Base-by-base conservation (phyloP, 352 stramenopile species). In the Pythium diclinum region DNA sequence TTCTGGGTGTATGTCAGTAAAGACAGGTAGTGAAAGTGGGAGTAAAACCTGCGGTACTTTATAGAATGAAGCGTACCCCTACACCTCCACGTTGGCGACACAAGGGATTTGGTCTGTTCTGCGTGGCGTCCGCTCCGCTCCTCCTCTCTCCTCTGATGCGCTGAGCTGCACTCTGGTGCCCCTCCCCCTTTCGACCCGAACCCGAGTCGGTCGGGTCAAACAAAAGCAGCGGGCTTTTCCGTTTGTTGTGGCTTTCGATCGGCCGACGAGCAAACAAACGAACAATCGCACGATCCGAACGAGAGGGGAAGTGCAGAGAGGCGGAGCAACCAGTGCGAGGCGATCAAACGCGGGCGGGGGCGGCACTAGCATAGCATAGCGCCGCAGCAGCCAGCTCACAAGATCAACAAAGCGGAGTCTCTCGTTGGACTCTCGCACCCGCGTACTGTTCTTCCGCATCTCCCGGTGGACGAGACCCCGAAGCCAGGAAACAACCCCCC, bases 231-330 rank as follows among this genome's bases (percentile, higher is more conserved):
- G 19, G 51, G 48, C 42, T 42, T 61, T 67, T 56, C 32, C 60
- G n/a, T n/a, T n/a, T n/a, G n/a, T n/a, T n/a, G n/a, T n/a, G n/a
- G 19, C 55, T 44, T 19, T 53, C 51, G 55, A 14, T 56, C 49
- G 48, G 30, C 19, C 54, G 36, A 56, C 47, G 23, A 63, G 30
- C 52, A 61, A 61, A 59, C 55, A 61, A 64, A 60, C 48, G 55
- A 70, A 70, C 64, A 62, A 71, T 59, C 64, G 42, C 51, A 71
- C 64, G 64, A 71, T 63, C 64, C 54, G 64, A 66, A 62, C 44
- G 34, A 54, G 46, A 62, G 61, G 62, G 49, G 61, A 44, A 42
- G 33, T 47, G 16, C 23, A 68, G 62, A 68, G 54, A 63, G 55
- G 49, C 33, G 38, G 60, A 67, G 60, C 28, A 36, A 13, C 16